Evolutionary conservation across 164 flowering plant species (phyloP).

Genomic region (Hamamelis virginiana): DNA sequence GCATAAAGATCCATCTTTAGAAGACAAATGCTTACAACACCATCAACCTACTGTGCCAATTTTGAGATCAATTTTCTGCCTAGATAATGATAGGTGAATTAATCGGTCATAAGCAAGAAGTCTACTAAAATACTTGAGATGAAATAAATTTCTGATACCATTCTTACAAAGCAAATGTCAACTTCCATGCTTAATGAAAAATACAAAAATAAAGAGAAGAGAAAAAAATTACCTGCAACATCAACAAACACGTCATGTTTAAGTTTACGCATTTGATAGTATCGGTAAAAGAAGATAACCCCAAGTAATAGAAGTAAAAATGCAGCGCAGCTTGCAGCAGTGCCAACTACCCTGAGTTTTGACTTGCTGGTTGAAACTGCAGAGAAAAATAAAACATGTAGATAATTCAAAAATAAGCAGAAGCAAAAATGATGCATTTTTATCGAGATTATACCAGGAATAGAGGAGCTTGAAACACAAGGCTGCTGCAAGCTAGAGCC

Average conservation of each 20-base stretch:
- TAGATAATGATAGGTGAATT: not conserved
- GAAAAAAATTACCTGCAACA: constrained; percentile 56
- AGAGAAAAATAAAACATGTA: constrained; percentile 1
- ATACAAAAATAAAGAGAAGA: not conserved
- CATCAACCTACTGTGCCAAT: too few species aligned
- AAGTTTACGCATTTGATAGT: constrained; percentile 26
- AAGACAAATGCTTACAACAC: too few species aligned
- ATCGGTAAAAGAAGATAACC: constrained; percentile 40
- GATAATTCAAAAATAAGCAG: not conserved
- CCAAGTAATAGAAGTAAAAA: constrained; percentile 48
- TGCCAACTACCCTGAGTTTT: constrained; percentile 35
- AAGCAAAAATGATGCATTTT: not conserved
- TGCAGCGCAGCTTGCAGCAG: constrained; percentile 46
- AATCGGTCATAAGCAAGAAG: not conserved
- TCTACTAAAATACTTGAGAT: not conserved
- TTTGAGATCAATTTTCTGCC: too few species aligned
- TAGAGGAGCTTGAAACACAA: constrained; percentile 53
- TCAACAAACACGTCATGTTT: constrained; percentile 65
- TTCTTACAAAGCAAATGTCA: not conserved
- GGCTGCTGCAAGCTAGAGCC: constrained; percentile 58
- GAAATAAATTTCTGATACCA: not conserved
- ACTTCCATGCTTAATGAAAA: not conserved
- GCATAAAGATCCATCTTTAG: too few species aligned
- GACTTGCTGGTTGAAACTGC: constrained; percentile 50
- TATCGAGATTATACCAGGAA: constrained; percentile 39